Percentiles rank a stretch among this genome's conserved stretches.
Evolutionary conservation across 108 stramenopile species (phyloP).

Genomic region (Skeletonema tropicum): DNA sequence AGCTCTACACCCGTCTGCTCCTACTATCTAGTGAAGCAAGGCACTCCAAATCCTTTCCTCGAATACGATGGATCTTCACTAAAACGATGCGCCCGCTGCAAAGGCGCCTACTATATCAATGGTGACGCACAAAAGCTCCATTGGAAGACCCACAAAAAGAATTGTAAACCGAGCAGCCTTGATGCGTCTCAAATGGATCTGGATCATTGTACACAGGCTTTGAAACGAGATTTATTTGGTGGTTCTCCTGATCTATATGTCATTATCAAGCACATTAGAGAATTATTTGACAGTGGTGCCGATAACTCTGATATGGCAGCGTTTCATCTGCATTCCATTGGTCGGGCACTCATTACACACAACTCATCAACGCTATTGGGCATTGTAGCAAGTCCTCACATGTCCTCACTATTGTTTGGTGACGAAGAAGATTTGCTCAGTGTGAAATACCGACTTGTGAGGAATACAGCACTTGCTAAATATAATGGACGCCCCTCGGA

Average conservation of each 20-base stretch:
- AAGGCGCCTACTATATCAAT: background rate
- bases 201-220: background rate
- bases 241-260: background rate
- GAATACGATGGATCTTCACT: constrained; percentile 7
- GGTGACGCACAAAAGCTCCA: constrained; percentile 7
- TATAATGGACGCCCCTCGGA: constrained; percentile 18
- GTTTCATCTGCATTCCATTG: background rate
- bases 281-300: background rate
- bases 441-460: constrained; percentile 5
- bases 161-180: background rate
- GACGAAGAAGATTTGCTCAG: constrained; percentile 22
- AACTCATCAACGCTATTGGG: background rate
- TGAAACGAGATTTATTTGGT: background rate
- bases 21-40: constrained; percentile 16
- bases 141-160: constrained; percentile 22
- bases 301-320: background rate
- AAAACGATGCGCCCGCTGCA: constrained; percentile 10
- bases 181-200: background rate
- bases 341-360: constrained; percentile 1
- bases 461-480: constrained; percentile 1
- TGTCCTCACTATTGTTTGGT: constrained; percentile 10
- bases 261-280: background rate
- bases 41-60: constrained; percentile 9
- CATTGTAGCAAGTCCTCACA: constrained; percentile 12
- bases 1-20: constrained; percentile 9